These are phyloP conservation scores for Camelina hispida DNA, from an alignment of 345 rosid species.

Conservation along the genomic window DNA sequence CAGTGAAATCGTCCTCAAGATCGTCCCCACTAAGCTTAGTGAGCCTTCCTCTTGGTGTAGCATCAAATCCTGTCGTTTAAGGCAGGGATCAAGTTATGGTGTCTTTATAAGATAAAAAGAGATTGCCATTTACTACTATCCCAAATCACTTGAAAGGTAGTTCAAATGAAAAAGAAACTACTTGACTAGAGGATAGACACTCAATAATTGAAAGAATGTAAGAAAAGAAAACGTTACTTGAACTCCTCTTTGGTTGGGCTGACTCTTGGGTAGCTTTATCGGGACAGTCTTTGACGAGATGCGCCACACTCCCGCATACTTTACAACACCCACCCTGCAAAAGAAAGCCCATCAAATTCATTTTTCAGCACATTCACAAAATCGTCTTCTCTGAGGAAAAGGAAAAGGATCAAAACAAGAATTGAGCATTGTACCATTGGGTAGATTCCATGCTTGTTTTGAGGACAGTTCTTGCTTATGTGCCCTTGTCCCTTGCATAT, in stretches of 20 bases:
- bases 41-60: slow-evolving; percentile 55
- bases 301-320: slow-evolving; percentile 89
- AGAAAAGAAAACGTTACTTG: slow-evolving; percentile 47
- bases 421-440: slow-evolving; percentile 71
- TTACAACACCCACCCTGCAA: slow-evolving; percentile 91
- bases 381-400: background rate
- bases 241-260: slow-evolving; percentile 25
- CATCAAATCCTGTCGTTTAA: slow-evolving; percentile 51
- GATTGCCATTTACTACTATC: background rate
- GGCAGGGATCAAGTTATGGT: slow-evolving; percentile 4
- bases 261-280: slow-evolving; percentile 57
- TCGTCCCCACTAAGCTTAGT: slow-evolving; percentile 88
- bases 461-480: slow-evolving; percentile 90
- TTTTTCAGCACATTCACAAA: too few relatives aligned
- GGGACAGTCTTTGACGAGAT: slow-evolving; percentile 93
- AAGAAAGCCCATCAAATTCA: slow-evolving; percentile 7
- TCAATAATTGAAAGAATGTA: slow-evolving; percentile 23
- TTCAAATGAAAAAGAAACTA: background rate
- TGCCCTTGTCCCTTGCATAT: slow-evolving; percentile 83
- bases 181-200: background rate
- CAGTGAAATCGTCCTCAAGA: slow-evolving; percentile 81
- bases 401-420: slow-evolving; percentile 1
- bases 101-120: slow-evolving; percentile 7
- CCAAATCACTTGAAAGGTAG: background rate
- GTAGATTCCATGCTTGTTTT: slow-evolving; percentile 82